phyloP scores from a whole-genome alignment of 2,329 filamentous ascomycete species.

The Diaporthe caulivora region DNA sequence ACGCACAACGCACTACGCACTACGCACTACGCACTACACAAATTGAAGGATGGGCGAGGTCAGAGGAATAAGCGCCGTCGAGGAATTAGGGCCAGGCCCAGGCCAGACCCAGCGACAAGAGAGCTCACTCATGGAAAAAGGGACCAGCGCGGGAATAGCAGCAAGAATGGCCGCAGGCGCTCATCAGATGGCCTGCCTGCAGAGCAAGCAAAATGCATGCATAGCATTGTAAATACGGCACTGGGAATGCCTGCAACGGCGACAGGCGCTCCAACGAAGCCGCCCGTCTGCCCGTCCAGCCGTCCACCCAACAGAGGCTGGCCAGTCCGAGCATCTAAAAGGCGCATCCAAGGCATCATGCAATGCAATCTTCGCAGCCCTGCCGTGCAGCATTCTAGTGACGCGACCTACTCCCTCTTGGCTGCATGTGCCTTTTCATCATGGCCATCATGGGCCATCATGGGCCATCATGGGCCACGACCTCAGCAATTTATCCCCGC shows the following conservation, averaged over 20 bases:
- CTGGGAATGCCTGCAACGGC: too few relatives aligned
- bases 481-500: constrained; percentile 1
- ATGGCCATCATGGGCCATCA: constrained; percentile 4
- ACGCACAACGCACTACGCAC: background rate
- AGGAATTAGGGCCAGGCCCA: background rate
- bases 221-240: too few relatives aligned
- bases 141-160: too few relatives aligned
- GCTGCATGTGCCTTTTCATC: constrained; percentile 32
- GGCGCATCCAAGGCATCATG: background rate
- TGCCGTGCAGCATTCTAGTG: constrained; percentile 26
- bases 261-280: constrained; percentile 4
- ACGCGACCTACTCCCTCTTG: constrained; percentile 28
- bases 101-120: too few relatives aligned
- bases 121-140: too few relatives aligned
- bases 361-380: background rate
- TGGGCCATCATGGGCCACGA: too few relatives aligned
- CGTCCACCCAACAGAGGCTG: too few relatives aligned
- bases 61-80: constrained; percentile 14
- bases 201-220: background rate
- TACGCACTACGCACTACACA: too few relatives aligned
- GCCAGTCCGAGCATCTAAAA: background rate
- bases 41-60: background rate
- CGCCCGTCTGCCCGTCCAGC: background rate
- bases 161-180: too few relatives aligned
- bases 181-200: too few relatives aligned